A percentile compares a stretch with the other conserved stretches of the same genome.
These are phyloP conservation scores for Macrolepiota fuliginosa DNA, from an alignment of 768 basidiomycete genomes.

Conservation along the genomic window DNA sequence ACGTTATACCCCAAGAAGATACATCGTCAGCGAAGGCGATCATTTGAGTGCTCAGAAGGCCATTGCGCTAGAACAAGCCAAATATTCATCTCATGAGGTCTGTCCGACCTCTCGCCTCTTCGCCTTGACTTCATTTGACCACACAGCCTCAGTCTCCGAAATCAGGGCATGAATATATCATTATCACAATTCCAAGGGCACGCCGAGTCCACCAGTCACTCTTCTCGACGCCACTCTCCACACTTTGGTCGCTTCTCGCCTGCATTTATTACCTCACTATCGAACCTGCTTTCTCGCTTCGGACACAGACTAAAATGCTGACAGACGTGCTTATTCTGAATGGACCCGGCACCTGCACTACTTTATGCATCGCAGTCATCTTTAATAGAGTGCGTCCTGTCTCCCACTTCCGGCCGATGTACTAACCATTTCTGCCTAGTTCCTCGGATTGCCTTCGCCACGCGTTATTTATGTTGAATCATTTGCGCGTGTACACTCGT, in stretches of 20 bases:
- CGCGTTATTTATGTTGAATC: constrained; percentile 87
- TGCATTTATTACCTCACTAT: constrained; percentile 65
- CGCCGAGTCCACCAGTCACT: constrained; percentile 82
- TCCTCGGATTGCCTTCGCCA: constrained; percentile 72
- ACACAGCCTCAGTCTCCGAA: not conserved
- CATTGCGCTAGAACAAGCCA: constrained; percentile 53
- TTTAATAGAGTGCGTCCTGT: constrained; percentile 61
- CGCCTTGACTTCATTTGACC: constrained; percentile 2
- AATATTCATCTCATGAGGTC: constrained; percentile 19
- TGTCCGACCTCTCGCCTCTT: not conserved
- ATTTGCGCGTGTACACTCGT: constrained; percentile 79
- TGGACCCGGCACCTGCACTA: constrained; percentile 92
- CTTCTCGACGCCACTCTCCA: constrained; percentile 65
- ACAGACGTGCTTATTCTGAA: constrained; percentile 85
- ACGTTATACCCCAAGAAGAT: constrained; percentile 75
- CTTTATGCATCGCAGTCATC: constrained; percentile 69
- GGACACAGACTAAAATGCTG: constrained; percentile 18
- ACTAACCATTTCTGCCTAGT: constrained; percentile 36
- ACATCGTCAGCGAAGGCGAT: constrained; percentile 84
- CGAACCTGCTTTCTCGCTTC: constrained; percentile 30
- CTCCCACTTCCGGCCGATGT: not conserved
- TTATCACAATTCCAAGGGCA: constrained; percentile 82
- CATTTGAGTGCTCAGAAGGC: constrained; percentile 74
- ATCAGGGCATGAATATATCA: constrained; percentile 30
- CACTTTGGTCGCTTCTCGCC: constrained; percentile 53